These are phyloP conservation scores for Lichtheimia ornata DNA, from an alignment of 371 early-diverging fungal species.

Conservation along the genomic window DNA sequence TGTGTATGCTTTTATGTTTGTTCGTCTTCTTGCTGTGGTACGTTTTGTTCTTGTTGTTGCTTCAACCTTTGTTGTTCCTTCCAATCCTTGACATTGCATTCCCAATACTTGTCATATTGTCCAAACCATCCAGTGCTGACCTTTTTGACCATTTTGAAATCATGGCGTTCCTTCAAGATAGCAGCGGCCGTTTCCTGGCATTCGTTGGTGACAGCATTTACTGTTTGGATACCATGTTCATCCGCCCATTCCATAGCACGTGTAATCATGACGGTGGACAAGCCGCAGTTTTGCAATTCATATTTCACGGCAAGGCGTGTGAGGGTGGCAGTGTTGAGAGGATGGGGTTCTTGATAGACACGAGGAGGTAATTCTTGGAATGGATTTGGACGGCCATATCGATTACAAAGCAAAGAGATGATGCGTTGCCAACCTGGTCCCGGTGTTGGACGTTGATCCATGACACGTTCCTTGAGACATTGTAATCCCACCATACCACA, in stretches of 20 bases:
- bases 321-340: slow-evolving; percentile 40
- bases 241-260: slow-evolving; percentile 40
- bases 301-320: slow-evolving; percentile 37
- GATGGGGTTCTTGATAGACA: slow-evolving; percentile 28
- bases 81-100: slow-evolving; percentile 22
- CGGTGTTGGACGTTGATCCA: slow-evolving; percentile 20
- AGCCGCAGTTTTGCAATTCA: slow-evolving; percentile 39
- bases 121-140: slow-evolving; percentile 36
- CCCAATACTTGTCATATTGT: slow-evolving; percentile 27
- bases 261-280: slow-evolving; percentile 41
- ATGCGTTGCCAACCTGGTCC: slow-evolving; percentile 32
- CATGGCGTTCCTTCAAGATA: slow-evolving; percentile 32
- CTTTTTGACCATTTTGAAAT: slow-evolving; percentile 31
- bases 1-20: too few species aligned
- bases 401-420: slow-evolving; percentile 11
- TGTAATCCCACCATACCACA: slow-evolving; percentile 48
- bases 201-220: slow-evolving; percentile 40
- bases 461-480: slow-evolving; percentile 18
- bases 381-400: slow-evolving; percentile 21
- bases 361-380: background rate
- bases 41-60: too few species aligned
- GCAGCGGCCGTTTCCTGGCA: slow-evolving; percentile 31
- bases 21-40: too few species aligned
- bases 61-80: slow-evolving; percentile 5
- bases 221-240: slow-evolving; percentile 37